Evolutionary conservation across 352 stramenopile genomes (phyloP).

Genomic region (Globisporangium uncinulatum): DNA sequence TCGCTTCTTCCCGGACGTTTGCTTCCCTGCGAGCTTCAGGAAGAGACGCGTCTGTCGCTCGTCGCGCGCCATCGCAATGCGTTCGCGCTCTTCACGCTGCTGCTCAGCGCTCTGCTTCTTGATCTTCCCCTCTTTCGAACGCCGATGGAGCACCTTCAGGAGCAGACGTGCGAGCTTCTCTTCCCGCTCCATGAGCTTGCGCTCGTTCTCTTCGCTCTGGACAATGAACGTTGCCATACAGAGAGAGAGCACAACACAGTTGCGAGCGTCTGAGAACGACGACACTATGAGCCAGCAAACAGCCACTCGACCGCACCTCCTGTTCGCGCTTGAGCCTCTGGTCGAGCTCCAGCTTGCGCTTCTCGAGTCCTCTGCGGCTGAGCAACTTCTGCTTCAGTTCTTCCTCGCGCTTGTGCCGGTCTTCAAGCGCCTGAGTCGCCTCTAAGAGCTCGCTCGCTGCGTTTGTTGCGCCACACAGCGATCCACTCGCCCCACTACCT

Average conservation of each 20-base stretch:
- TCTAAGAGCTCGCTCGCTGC: slow-evolving; percentile 6
- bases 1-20: slow-evolving; percentile 7
- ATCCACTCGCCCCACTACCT: not conserved
- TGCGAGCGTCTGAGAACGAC: too few relatives aligned
- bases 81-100: slow-evolving; percentile 61
- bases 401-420: slow-evolving; percentile 29
- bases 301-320: slow-evolving; percentile 21
- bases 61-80: slow-evolving; percentile 62
- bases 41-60: slow-evolving; percentile 51
- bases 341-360: slow-evolving; percentile 32
- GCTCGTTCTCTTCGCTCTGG: slow-evolving; percentile 51
- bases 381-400: slow-evolving; percentile 45
- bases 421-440: slow-evolving; percentile 14
- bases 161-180: slow-evolving; percentile 54
- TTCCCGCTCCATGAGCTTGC: slow-evolving; percentile 66
- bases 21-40: slow-evolving; percentile 30
- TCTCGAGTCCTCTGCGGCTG: slow-evolving; percentile 25
- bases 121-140: slow-evolving; percentile 37
- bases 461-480: slow-evolving; percentile 1
- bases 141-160: slow-evolving; percentile 49
- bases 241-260: not conserved
- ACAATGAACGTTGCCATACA: not conserved
- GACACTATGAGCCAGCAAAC: not conserved
- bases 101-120: slow-evolving; percentile 40
- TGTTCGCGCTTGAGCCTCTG: slow-evolving; percentile 24